Base-by-base conservation (phyloP, 2,329 filamentous ascomycete species). In the Aspergillus tubingensis region DNA sequence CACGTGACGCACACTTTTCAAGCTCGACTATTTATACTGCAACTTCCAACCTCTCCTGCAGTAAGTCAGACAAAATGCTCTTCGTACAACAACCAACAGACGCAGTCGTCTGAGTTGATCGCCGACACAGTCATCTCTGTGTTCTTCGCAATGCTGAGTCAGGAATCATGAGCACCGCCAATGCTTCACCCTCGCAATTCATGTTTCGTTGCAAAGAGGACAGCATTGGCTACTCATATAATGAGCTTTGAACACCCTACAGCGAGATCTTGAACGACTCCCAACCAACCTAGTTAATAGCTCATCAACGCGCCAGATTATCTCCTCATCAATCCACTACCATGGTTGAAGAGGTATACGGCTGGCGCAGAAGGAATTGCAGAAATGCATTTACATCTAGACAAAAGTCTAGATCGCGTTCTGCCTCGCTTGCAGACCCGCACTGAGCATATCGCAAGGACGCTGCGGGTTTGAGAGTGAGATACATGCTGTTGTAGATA, bases 311-410 rank as follows among this genome's bases (percentile, higher is more conserved):
- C 90, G 91, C 91, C 88, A 89, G 85, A 81, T 92, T 81, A 96
- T 96, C 91, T 90, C 90, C 91, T 88, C 88, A 86, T 88, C 80
- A 70, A 71, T 66, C 67, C 63, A 66, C 38, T 69, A 36, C 79
- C 71, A 78, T 82, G 73, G 89, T 91, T 90, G 88, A 87, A 86
- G 87, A 91, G 92, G 89, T 96, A 96, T 88, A 96, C 90, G 87
- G 87, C 85, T 93, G 86, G 92, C 92, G 91, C 84, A 96, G 83
- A 96, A 79, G 71, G 84, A 95, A 79, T 72, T 75, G 58, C 68
- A 72, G 64, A 59, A 49, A 47, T 13, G 39, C 21, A 44, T 39
- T 21, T 38, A 64, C 32, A 38, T 54, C 60, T 65, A 69, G 67
- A 67, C 56, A 55, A 44, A 55, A n/a, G 52, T 69, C 54, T 65